phyloP scores from a whole-genome alignment of 2,329 filamentous ascomycete genomes.

The Chalaropsis thielavioides region DNA sequence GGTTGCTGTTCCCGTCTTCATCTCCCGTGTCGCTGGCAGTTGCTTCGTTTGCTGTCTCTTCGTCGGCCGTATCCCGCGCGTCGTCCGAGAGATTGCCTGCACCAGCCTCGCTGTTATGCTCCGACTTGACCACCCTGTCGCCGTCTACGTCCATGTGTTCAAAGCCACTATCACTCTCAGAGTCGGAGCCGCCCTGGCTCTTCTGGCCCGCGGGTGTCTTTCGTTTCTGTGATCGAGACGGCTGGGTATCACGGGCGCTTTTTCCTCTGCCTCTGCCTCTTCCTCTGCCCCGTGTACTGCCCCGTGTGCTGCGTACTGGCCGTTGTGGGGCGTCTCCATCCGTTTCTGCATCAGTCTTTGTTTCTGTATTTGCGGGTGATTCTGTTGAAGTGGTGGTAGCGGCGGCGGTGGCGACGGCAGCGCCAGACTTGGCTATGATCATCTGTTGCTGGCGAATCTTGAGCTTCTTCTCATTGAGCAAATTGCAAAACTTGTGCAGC shows the following conservation, averaged over 20 bases:
- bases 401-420: neutral
- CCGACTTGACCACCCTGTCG: neutral
- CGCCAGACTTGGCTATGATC: slow-evolving; percentile 4
- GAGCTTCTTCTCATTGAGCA: slow-evolving; percentile 67
- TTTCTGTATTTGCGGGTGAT: neutral
- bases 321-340: neutral
- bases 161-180: slow-evolving; percentile 23
- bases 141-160: slow-evolving; percentile 39
- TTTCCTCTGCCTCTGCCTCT: slow-evolving; percentile 8
- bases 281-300: neutral
- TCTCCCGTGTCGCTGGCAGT: slow-evolving; percentile 30
- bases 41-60: slow-evolving; percentile 29
- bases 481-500: slow-evolving; percentile 52
- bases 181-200: slow-evolving; percentile 30
- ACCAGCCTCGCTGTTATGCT: slow-evolving; percentile 19
- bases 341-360: neutral
- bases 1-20: slow-evolving; percentile 26
- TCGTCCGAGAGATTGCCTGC: slow-evolving; percentile 25
- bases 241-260: slow-evolving; percentile 18
- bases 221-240: slow-evolving; percentile 35
- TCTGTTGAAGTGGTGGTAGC: neutral
- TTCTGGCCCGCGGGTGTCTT: slow-evolving; percentile 29
- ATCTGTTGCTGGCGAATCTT: slow-evolving; percentile 61
- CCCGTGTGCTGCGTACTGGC: neutral
- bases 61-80: slow-evolving; percentile 27